Evolutionary conservation across 2,329 filamentous ascomycete genomes (phyloP).

Genomic region (Septoria petroselini): DNA sequence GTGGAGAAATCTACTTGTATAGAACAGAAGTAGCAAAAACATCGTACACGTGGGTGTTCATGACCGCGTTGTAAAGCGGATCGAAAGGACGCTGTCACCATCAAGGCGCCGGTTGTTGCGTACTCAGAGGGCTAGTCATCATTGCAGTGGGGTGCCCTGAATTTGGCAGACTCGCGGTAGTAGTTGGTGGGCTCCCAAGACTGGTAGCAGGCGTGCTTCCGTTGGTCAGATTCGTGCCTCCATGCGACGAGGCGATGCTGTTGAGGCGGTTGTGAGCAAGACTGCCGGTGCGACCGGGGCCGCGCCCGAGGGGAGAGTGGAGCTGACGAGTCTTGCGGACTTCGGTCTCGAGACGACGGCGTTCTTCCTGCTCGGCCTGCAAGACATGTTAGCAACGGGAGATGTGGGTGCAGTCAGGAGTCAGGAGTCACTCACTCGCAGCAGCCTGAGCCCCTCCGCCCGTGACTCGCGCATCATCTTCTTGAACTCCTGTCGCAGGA

Average conservation of each 20-base stretch:
- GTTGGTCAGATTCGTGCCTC: slow-evolving; percentile 5
- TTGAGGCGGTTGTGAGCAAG: slow-evolving; percentile 16
- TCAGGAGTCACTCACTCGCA: slow-evolving; percentile 56
- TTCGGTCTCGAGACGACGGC: slow-evolving; percentile 62
- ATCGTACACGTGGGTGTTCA: slow-evolving; percentile 11
- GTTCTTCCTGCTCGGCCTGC: slow-evolving; percentile 69
- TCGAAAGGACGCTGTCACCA: slow-evolving; percentile 11
- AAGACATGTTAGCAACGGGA: slow-evolving; percentile 26
- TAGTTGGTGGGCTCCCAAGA: slow-evolving; percentile 5
- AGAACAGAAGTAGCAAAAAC: slow-evolving; percentile 15
- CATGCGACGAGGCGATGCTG: slow-evolving; percentile 14
- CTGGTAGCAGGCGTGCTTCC: slow-evolving; percentile 8
- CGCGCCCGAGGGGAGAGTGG: slow-evolving; percentile 23
- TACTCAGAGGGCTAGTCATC: not conserved
- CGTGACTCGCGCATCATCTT: slow-evolving; percentile 76
- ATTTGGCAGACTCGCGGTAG: not conserved
- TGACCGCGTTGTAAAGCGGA: slow-evolving; percentile 6
- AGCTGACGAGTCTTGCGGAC: slow-evolving; percentile 54
- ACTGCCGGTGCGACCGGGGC: slow-evolving; percentile 14
- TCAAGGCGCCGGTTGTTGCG: slow-evolving; percentile 7
- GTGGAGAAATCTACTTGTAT: not conserved
- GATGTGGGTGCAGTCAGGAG: slow-evolving; percentile 9
- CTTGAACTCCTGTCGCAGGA: slow-evolving; percentile 71
- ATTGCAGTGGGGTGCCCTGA: not conserved
- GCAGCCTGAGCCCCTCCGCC: slow-evolving; percentile 60